Conservation (phyloP, 1,284 basidiomycete genomes). For the Phlebopus sp. region DNA sequence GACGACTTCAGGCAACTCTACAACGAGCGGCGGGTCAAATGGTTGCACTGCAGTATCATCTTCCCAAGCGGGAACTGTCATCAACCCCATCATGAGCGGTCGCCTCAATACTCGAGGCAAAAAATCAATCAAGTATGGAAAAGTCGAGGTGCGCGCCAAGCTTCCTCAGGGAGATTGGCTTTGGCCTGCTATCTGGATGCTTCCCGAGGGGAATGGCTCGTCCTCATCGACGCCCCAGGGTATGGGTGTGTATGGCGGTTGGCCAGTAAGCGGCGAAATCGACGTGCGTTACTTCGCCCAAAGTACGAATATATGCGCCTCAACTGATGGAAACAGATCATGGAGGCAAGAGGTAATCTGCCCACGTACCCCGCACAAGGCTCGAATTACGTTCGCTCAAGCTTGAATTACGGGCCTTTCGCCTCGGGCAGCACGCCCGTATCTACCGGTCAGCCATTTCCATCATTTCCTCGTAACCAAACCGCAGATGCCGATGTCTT, state of each 20-base stretch:
- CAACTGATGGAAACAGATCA: constrained; percentile 45
- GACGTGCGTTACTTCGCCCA: constrained; percentile 43
- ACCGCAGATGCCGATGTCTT: not conserved
- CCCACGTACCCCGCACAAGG: constrained; percentile 62
- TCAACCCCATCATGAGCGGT: constrained; percentile 77
- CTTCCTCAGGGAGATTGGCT: constrained; percentile 59
- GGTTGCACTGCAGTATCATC: constrained; percentile 56
- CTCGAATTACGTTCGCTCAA: constrained; percentile 68
- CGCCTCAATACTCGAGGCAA: constrained; percentile 66
- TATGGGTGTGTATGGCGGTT: constrained; percentile 58
- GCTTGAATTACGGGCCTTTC: constrained; percentile 74
- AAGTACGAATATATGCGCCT: not conserved
- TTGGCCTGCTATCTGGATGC: constrained; percentile 86
- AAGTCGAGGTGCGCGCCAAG: constrained; percentile 61
- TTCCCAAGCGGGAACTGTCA: constrained; percentile 61
- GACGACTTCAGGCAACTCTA: constrained; percentile 22
- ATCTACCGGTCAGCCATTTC: constrained; percentile 53
- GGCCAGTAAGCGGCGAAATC: constrained; percentile 76
- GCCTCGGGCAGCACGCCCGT: constrained; percentile 36
- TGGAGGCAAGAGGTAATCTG: constrained; percentile 69
- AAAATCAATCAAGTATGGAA: constrained; percentile 64
- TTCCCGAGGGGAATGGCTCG: constrained; percentile 54
- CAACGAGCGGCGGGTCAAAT: constrained; percentile 13
- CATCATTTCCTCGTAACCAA: constrained; percentile 7
- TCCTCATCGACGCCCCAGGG: no score